Conservation (phyloP, 1,284 basidiomycete genomes). For the Hypsizygus ulmarius region DNA sequence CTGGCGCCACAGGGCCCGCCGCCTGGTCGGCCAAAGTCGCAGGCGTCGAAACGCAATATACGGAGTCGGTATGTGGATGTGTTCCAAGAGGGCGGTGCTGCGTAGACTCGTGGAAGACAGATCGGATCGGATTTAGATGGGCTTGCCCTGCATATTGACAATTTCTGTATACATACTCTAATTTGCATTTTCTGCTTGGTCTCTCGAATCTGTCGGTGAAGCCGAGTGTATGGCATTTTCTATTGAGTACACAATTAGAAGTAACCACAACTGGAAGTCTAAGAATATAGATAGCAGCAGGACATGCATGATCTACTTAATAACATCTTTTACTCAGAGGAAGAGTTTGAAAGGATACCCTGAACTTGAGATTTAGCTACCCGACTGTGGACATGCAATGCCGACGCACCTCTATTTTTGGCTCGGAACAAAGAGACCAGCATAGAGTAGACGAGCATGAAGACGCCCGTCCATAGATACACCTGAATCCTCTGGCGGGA, state of each 20-base stretch:
- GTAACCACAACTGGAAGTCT: neutral
- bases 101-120: neutral
- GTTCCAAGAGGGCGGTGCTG: constrained; percentile 50
- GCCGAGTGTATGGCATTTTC: neutral
- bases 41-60: constrained; percentile 68
- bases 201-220: neutral
- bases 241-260: neutral
- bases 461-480: constrained; percentile 85
- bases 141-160: constrained; percentile 14
- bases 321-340: constrained; percentile 38
- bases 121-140: constrained; percentile 6
- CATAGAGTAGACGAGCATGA: constrained; percentile 85
- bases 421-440: constrained; percentile 87
- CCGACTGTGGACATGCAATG: neutral
- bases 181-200: constrained; percentile 3
- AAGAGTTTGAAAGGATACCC: constrained; percentile 80
- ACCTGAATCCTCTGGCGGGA: constrained; percentile 80
- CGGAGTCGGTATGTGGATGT: constrained; percentile 85
- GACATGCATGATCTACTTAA: neutral
- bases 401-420: constrained; percentile 78
- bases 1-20: constrained; percentile 38
- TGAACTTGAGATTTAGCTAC: constrained; percentile 26
- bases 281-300: too few species aligned
- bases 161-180: constrained; percentile 8
- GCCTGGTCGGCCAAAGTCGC: constrained; percentile 57